These are phyloP conservation scores for Acanthamoeba sp. DNA, from an alignment of 208 protist species.

Conservation along the genomic window DNA sequence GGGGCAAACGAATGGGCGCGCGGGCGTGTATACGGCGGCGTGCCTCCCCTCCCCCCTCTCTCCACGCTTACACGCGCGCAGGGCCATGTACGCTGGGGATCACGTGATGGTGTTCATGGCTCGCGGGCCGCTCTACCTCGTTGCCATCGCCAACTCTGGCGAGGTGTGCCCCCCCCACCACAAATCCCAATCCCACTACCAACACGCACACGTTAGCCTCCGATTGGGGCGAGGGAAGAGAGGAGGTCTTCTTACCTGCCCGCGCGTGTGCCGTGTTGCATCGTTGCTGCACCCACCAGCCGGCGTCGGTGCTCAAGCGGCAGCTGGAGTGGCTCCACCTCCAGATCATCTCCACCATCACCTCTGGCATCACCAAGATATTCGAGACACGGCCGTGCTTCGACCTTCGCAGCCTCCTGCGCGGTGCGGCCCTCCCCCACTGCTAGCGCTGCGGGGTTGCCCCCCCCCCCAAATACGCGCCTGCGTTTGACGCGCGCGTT, in stretches of 20 bases:
- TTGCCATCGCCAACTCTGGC: slow-evolving; percentile 57
- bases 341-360: slow-evolving; percentile 79
- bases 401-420: slow-evolving; percentile 60
- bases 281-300: background rate
- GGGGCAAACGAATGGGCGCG: no score
- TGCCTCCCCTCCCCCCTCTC: no score
- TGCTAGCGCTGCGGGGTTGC: no score
- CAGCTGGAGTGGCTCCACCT: slow-evolving; percentile 81
- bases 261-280: no score
- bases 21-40: no score
- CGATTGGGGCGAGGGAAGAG: no score
- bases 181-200: no score
- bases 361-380: slow-evolving; percentile 70
- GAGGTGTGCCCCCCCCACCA: slow-evolving; percentile 47
- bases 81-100: slow-evolving; percentile 81
- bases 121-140: slow-evolving; percentile 79
- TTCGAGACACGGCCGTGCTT: slow-evolving; percentile 42
- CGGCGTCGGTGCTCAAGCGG: slow-evolving; percentile 33
- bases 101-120: slow-evolving; percentile 82
- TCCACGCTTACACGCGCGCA: background rate
- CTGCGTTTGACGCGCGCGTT: no score
- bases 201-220: no score
- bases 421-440: slow-evolving; percentile 8
- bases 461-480: background rate
- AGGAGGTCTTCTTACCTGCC: no score